Base-by-base conservation (phyloP, 2,329 filamentous ascomycete species). In the Fusarium sp. region DNA sequence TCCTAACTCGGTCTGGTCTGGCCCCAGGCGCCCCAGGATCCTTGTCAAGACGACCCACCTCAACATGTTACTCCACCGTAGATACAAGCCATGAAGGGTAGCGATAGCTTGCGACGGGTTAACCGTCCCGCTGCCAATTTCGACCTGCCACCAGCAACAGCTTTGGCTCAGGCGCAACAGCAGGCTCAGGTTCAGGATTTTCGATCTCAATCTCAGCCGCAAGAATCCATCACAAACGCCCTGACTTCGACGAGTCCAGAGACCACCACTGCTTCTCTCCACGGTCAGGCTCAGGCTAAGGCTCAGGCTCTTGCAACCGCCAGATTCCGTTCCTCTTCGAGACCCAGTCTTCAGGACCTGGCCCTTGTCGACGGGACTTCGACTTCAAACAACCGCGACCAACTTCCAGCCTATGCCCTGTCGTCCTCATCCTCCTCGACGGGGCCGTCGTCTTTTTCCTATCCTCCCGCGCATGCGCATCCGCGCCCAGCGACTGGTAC, bases 1-100 rank as follows among this genome's bases (percentile, higher is more conserved):
- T 55, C 40, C 46, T 23, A 56, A 49, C 46, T 59, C 49, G 55
- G 63, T 49, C 53, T 53, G 52, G 57, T 45, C 66, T 46, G 57
- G 49, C 50, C 64, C 49, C 38, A 61, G 52, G 34, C 40, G 50
- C 30, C 50, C 67, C 51, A 58, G 54, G 33, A 69, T 62, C 72
- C 72, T 59, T 74, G 72, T 63, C 56, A 36, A 44, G 47, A 58
- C 56, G 71, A 49, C 70, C 72, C 72, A 73, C 69, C 69, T 69
- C 70, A 70, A 69, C 66, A 74, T 74, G 70, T 65, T 73, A 62
- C 72, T 74, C 72, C 72, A 74, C 72, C 42, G 52, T 45, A 66
- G 62, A 59, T 70, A 67, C 57, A 65, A 69, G 62, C 69, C 70
- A 73, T 74, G 72, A 73, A 72, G 45, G 60, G 52, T 52, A 74